A percentile compares a stretch with the other conserved stretches of the same genome.
Evolutionary conservation across 2,329 filamentous ascomycete species (phyloP).

Genomic region (Pleomassaria siparia): DNA sequence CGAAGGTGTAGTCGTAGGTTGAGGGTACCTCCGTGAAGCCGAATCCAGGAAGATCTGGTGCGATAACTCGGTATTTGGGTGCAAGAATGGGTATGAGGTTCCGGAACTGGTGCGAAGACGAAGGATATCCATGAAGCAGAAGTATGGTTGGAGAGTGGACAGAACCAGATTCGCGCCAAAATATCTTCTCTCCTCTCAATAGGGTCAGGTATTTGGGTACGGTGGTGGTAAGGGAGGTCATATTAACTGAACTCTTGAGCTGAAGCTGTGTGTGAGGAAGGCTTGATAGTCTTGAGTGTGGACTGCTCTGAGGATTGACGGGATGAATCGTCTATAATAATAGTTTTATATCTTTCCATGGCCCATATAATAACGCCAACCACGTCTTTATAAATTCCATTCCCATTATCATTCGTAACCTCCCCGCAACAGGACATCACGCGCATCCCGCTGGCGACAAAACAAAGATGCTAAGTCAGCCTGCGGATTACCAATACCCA

Average conservation of each 20-base stretch:
- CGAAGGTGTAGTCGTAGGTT: conserved; percentile 58
- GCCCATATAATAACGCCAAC: neutral
- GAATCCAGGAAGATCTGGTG: conserved; percentile 62
- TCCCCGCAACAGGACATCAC: neutral
- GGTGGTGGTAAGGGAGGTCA: conserved; percentile 20
- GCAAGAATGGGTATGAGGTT: conserved; percentile 50
- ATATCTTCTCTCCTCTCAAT: conserved; percentile 33
- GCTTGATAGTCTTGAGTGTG: neutral
- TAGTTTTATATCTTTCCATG: neutral
- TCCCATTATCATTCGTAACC: neutral
- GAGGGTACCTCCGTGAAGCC: conserved; percentile 55
- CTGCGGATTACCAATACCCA: no score
- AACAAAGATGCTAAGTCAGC: no score
- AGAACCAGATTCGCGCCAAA: conserved; percentile 43
- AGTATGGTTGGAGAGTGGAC: conserved; percentile 43
- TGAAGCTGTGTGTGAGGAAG: neutral
- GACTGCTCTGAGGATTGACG: neutral
- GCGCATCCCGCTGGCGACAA: neutral
- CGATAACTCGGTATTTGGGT: conserved; percentile 49
- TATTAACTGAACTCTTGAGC: conserved; percentile 1
- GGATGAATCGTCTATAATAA: neutral
- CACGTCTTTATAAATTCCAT: neutral
- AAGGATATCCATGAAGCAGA: conserved; percentile 51
- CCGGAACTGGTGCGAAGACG: conserved; percentile 50
- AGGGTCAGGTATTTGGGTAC: conserved; percentile 20